Base-by-base conservation (phyloP, 2,329 filamentous ascomycete genomes). In the Grosmannia clavigera region DNA sequence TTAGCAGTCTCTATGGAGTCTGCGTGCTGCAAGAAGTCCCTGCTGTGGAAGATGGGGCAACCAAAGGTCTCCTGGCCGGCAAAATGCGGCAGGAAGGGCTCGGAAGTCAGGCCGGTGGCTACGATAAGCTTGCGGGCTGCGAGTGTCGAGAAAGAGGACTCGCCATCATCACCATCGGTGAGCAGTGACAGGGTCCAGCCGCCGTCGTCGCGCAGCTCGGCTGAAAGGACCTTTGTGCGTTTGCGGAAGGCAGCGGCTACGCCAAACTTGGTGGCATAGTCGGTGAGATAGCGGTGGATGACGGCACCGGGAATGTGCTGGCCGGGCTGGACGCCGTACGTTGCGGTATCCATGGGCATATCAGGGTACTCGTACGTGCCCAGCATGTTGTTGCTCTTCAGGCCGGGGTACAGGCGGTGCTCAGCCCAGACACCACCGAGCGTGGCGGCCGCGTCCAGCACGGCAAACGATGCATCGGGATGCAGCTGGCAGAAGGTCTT, bases 351-450 rank as follows among this genome's bases (percentile, higher is more conserved):
- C 83, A 92, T 86, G 22, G 86, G 85, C 62, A 88, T 89, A 66
- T 90, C 88, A 0, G 83, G 82, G 66, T 81, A 90, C 69, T 92
- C 86, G 65, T 85, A 89, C 0, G 82, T 86, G 3, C 87, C 87
- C 12, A 85, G 70, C 68, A 89, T 79, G 67, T 91, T 91, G 71
- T 92, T 92, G 58, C 81, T 84, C 66, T 84, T 87, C 56, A 92
- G 76, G 1, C 82, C 83, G 0, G 83, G 81, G 68, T 91, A 87
- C 0, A 90, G 71, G 1, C 86, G 79, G 46, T 86, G 75, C 60
- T 81, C 75, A 10, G 83, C 80, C 88, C 87, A 92, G 19, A 84
- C 83, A 4, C 88, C 88, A 1, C 88, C 88, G 5, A 85, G 67
- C 0, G 80, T 80, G 14, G 75, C 69, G 12, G 77, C 75, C 5